Evolutionary conservation across 2,329 filamentous ascomycete genomes (phyloP), one percentile per base, ranked within the genome.

Genomic region (Lachnellula arida): DNA sequence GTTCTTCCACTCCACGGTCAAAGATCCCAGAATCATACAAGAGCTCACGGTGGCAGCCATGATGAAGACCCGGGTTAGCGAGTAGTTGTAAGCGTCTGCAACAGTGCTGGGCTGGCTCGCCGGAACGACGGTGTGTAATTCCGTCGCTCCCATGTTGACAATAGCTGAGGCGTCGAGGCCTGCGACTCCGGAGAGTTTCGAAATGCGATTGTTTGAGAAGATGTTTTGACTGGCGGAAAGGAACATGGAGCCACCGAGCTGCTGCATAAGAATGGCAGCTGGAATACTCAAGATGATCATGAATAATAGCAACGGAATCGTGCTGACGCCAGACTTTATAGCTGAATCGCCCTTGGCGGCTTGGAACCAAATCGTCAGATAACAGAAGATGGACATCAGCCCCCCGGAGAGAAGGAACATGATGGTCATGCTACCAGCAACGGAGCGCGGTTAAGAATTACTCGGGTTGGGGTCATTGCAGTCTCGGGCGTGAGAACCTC

Each of bases 201-300:
- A 50, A 52, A 65, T 19, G 19, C 46, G 60, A 15, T 53, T 46
- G 47, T 61, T 65, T 14, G 59, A 60, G 19, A 61, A 60, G 39
- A 81, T 74, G 2, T 76, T 76, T 65, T 82, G 78, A 1, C 78
- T 78, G 19, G 81, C 78, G 4, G 79, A 75, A 2, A 81, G 75
- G 60, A 82, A 82, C 28, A 84, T 70, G 39, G 80, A 76, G 40
- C 79, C 79, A 19, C 80, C 81, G 5, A 83, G 73, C 62, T 80
- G 79, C 67, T 83, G 80, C n/a, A 72, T 69, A 82, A 83, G 64
- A 48, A 73, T 0, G 81, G 81, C 17, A 85, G 72, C 2, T 79
- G 83, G 4, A 73, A 75, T 34, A 72, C 68, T 49, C 37, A 54
- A 14, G 17, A 71, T 42, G 2, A 67, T 63, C 35, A 71, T 57